Evolutionary conservation across 2,329 filamentous ascomycete species (phyloP).

Genomic region (Talaromyces albobiverticillius): DNA sequence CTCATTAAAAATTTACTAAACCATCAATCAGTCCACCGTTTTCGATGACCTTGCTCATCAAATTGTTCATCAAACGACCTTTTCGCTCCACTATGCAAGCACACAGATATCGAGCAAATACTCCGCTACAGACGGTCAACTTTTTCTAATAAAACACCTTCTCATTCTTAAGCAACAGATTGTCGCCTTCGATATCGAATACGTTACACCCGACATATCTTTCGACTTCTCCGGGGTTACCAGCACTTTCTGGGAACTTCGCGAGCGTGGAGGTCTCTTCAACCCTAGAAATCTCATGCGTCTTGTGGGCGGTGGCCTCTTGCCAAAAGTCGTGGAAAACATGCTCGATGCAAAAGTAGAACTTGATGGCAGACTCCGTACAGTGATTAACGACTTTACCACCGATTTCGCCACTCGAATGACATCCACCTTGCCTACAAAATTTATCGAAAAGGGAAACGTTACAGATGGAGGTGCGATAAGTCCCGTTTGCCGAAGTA

Average conservation of each 20-base stretch:
- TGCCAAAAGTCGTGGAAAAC: constrained; percentile 66
- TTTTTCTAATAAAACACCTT: constrained; percentile 93
- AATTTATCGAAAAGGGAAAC: constrained; percentile 36
- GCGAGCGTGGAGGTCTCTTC: constrained; percentile 63
- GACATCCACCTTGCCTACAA: constrained; percentile 46
- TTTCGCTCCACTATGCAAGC: constrained; percentile 76
- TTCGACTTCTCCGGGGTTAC: constrained; percentile 66
- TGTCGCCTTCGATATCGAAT: constrained; percentile 90
- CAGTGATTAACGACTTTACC: constrained; percentile 66
- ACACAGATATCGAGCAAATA: constrained; percentile 64
- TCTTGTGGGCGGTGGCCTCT: constrained; percentile 55
- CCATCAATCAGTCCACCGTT: constrained; percentile 54
- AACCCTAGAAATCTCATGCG: constrained; percentile 62
- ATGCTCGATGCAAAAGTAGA: constrained; percentile 71
- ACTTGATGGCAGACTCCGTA: constrained; percentile 60
- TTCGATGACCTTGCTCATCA: constrained; percentile 72
- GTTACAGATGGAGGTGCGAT: constrained; percentile 40
- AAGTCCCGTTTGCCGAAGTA: constrained; percentile 50
- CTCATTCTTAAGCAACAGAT: constrained; percentile 95
- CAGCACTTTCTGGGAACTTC: constrained; percentile 65
- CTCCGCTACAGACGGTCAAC: constrained; percentile 68
- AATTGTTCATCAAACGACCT: constrained; percentile 87
- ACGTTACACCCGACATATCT: constrained; percentile 62
- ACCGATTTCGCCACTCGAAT: constrained; percentile 56
- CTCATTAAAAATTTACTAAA: constrained; percentile 16